phyloP scores from a whole-genome alignment of 306 rosid genomes.

The Ceratonia siliqua region DNA sequence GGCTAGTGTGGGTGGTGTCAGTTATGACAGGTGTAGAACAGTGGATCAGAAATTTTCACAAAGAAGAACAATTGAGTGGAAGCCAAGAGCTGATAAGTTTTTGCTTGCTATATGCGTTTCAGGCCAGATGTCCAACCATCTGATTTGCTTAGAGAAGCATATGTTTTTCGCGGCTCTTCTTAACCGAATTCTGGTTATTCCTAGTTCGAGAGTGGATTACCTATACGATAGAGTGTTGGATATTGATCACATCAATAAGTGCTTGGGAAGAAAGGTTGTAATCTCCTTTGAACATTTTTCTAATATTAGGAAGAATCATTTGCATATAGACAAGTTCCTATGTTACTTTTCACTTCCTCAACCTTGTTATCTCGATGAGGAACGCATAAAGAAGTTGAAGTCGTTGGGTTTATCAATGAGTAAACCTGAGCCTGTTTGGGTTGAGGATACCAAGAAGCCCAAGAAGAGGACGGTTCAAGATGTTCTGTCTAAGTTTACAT shows the following conservation, averaged over 20 bases:
- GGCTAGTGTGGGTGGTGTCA: conserved; percentile 36
- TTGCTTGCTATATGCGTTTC: conserved; percentile 71
- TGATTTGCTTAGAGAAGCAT: conserved; percentile 88
- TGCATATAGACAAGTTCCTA: conserved; percentile 58
- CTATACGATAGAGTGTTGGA: conserved; percentile 71
- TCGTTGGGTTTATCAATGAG: conserved; percentile 58
- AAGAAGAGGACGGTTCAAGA: conserved; percentile 62
- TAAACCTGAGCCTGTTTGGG: conserved; percentile 63
- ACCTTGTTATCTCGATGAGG: conserved; percentile 72
- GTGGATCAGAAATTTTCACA: conserved; percentile 52
- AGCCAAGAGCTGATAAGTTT: conserved; percentile 57
- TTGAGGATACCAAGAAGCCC: conserved; percentile 63
- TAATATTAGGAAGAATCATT: conserved; percentile 49
- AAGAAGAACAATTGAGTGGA: conserved; percentile 75
- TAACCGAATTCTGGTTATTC: conserved; percentile 67
- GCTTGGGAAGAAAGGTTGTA: conserved; percentile 64
- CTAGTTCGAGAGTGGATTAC: conserved; percentile 70
- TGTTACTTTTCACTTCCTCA: conserved; percentile 77
- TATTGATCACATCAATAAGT: conserved; percentile 66
- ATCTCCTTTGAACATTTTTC: conserved; percentile 68
- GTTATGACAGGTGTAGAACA: conserved; percentile 49
- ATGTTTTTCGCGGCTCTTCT: conserved; percentile 89
- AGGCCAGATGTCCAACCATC: conserved; percentile 86
- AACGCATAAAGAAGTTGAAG: conserved; percentile 67
- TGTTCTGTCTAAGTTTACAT: conserved; percentile 58